Conservation (phyloP, 2,329 filamentous ascomycete genomes). For the Tolypocladium paradoxum region DNA sequence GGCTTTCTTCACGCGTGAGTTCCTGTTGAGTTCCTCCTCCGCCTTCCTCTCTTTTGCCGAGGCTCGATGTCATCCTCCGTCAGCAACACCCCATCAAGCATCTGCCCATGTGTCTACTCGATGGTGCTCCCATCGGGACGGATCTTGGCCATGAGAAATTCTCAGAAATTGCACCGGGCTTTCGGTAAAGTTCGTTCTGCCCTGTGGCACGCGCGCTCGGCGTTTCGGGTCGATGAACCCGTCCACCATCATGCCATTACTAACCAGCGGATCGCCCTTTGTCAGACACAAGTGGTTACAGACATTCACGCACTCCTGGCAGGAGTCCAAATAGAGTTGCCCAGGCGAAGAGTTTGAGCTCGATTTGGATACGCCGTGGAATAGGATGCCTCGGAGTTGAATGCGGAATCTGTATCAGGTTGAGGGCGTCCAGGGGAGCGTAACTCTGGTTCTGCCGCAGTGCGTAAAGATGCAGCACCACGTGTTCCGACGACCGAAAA, state of each 20-base stretch:
- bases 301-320: slow-evolving; percentile 39
- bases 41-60: neutral
- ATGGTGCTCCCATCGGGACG: slow-evolving; percentile 26
- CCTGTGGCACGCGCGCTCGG: slow-evolving; percentile 1
- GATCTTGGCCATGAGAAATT: slow-evolving; percentile 22
- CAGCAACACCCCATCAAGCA: slow-evolving; percentile 22
- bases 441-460: slow-evolving; percentile 20
- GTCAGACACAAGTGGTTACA: slow-evolving; percentile 43
- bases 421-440: neutral
- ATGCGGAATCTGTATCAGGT: neutral
- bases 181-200: slow-evolving; percentile 12
- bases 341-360: slow-evolving; percentile 60
- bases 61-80: slow-evolving; percentile 9
- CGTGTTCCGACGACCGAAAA: slow-evolving; percentile 23
- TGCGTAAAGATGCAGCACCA: slow-evolving; percentile 40
- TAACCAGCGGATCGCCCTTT: slow-evolving; percentile 14
- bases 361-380: slow-evolving; percentile 19
- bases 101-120: slow-evolving; percentile 29
- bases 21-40: neutral
- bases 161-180: slow-evolving; percentile 28
- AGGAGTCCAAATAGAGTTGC: slow-evolving; percentile 49
- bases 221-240: slow-evolving; percentile 21
- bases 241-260: slow-evolving; percentile 7
- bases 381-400: neutral
- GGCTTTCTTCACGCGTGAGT: neutral